Evolutionary conservation across 306 rosid genomes (phyloP), one percentile per base, ranked within the genome.

Genomic region (Gillenia trifoliata): DNA sequence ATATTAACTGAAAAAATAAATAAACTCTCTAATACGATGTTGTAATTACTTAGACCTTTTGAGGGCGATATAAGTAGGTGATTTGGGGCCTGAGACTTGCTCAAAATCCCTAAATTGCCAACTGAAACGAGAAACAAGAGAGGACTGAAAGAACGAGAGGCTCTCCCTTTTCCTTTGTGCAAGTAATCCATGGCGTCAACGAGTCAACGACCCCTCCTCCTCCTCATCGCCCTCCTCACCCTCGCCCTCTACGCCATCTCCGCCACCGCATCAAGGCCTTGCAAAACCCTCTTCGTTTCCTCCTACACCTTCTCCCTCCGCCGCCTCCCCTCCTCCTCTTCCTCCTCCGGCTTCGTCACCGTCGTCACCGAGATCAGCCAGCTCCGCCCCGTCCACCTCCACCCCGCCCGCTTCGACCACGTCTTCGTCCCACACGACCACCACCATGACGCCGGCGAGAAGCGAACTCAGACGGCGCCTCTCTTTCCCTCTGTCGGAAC

Each of bases 261-360:
- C 2, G 81, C 82, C 33, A 25, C 85, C 64, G 96, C 93, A 1
- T 82, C 92, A 1, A 83, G 97, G 22, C 97, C 96, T 10, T 90
- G 97, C 86, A 88, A 90, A 30, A 82, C 93, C 75, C 77, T 87
- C 77, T 71, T 88, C 74, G 67, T 92, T 74, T 88, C 96, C 28
- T 88, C 93, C 45, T 88, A 86, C 85, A 85, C 93, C 20, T 71
- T 92, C 86, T 80, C 93, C 73, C 56, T 88, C 69, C 75, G 68
- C 20, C 89, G 81, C 30, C 83, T 75, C 75, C 79, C 70, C 60
- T 73, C 83, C 31, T 43, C 78, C 41, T 34, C 77, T 12, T 71
- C 80, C 68, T 56, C 80, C 64, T 71, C 83, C 15, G 80, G 74
- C 33, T 76, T 76, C 80, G 61, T 84, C 64, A 66, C 93, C 60